phyloP scores from a whole-genome alignment of 139 green algal species.

The Tetradesmus obliquus region DNA sequence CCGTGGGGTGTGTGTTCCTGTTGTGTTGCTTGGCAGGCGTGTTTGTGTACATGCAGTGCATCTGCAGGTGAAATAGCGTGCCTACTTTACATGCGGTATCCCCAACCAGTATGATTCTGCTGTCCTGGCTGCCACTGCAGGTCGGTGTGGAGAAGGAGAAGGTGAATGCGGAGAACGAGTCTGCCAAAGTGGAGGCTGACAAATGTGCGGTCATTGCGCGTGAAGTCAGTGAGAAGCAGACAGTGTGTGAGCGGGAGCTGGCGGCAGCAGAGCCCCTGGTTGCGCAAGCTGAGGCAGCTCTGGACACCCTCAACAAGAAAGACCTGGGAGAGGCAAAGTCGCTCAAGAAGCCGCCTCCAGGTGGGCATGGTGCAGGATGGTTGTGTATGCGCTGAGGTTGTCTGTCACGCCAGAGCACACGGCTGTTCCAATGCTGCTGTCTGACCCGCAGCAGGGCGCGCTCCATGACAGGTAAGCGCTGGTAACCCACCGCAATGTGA shows the following conservation, averaged over 20 bases:
- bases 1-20: neutral
- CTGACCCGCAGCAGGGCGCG: no score
- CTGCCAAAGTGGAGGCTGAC: conserved; percentile 83
- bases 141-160: conserved; percentile 91
- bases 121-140: conserved; percentile 42
- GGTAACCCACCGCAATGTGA: no score
- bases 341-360: conserved; percentile 87
- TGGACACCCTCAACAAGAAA: conserved; percentile 95
- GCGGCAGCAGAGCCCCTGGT: conserved; percentile 90
- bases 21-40: neutral
- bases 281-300: conserved; percentile 80
- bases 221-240: conserved; percentile 88
- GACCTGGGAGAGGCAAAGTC: conserved; percentile 89
- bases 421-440: neutral
- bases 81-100: neutral
- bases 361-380: neutral
- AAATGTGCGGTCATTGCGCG: conserved; percentile 85
- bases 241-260: conserved; percentile 83
- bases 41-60: neutral
- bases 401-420: neutral
- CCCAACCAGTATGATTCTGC: neutral
- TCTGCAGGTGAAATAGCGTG: neutral
- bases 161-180: conserved; percentile 86
- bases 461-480: no score
- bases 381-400: neutral